These are phyloP conservation scores for Macaranga tanarius DNA, from an alignment of 441 rosid species.

Conservation along the genomic window DNA sequence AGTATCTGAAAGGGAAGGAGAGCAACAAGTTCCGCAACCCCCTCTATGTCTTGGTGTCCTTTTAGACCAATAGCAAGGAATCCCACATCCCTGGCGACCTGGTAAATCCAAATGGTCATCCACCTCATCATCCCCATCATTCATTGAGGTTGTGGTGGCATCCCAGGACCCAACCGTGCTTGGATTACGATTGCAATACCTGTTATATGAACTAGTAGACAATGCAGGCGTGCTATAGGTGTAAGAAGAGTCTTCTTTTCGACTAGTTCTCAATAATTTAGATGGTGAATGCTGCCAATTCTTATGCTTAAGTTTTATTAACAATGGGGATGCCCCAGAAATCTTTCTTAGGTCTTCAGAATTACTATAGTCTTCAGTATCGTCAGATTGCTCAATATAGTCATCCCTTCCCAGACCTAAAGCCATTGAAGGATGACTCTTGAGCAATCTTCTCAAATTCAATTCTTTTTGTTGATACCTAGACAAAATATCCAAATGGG, in stretches of 20 bases:
- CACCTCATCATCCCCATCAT: slow-evolving; percentile 71
- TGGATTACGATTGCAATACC: slow-evolving; percentile 54
- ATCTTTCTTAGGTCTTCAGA: slow-evolving; percentile 63
- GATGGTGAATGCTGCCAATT: slow-evolving; percentile 66
- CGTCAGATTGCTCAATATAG: slow-evolving; percentile 65
- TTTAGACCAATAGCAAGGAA: slow-evolving; percentile 94
- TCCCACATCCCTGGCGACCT: slow-evolving; percentile 88
- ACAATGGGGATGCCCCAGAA: slow-evolving; percentile 66
- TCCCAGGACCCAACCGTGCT: slow-evolving; percentile 90
- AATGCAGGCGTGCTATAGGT: slow-evolving; percentile 83
- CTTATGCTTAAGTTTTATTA: slow-evolving; percentile 59
- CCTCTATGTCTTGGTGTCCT: slow-evolving; percentile 76
- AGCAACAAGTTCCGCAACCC: slow-evolving; percentile 71
- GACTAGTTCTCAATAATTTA: slow-evolving; percentile 46
- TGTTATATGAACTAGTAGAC: slow-evolving; percentile 73
- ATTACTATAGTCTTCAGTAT: slow-evolving; percentile 59
- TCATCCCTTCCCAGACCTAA: slow-evolving; percentile 48
- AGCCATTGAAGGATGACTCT: slow-evolving; percentile 41
- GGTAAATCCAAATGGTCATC: slow-evolving; percentile 82
- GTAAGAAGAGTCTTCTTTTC: slow-evolving; percentile 76
- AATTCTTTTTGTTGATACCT: slow-evolving; percentile 48
- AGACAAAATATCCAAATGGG: slow-evolving; percentile 49
- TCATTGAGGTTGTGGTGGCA: slow-evolving; percentile 71
- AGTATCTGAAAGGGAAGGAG: slow-evolving; percentile 93
- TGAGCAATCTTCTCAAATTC: slow-evolving; percentile 39